These are phyloP conservation scores for Phytophthora fragariae DNA, from an alignment of 352 stramenopile genomes.

Conservation along the genomic window DNA sequence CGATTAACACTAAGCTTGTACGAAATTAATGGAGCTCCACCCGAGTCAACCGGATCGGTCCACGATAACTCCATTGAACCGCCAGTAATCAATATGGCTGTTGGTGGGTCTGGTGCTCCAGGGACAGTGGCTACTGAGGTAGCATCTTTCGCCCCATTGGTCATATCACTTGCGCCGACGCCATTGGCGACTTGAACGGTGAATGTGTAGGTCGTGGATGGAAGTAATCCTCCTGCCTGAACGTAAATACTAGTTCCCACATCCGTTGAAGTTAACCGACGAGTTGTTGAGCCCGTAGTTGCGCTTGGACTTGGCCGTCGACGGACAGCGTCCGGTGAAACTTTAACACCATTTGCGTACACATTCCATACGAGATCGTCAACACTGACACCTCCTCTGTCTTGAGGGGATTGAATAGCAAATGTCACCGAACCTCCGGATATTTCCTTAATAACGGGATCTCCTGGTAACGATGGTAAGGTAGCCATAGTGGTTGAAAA, in stretches of 20 bases:
- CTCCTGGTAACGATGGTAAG: constrained; percentile 35
- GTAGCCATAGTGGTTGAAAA: constrained; percentile 45
- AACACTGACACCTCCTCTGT: constrained; percentile 51
- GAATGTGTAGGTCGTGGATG: constrained; percentile 53
- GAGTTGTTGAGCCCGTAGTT: not conserved
- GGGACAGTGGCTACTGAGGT: constrained; percentile 41
- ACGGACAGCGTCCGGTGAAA: constrained; percentile 31
- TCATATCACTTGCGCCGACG: constrained; percentile 39
- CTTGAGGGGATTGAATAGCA: constrained; percentile 37
- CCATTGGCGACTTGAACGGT: constrained; percentile 45
- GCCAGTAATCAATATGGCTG: constrained; percentile 35
- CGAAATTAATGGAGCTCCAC: constrained; percentile 52
- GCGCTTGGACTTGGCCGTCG: not conserved
- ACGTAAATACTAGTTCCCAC: constrained; percentile 28
- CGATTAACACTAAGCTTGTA: constrained; percentile 45
- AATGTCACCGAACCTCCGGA: constrained; percentile 56
- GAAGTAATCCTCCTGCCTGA: constrained; percentile 55
- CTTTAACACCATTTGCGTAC: constrained; percentile 48
- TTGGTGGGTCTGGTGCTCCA: constrained; percentile 38
- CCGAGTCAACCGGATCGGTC: constrained; percentile 59
- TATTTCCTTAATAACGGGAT: constrained; percentile 31
- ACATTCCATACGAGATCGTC: constrained; percentile 47
- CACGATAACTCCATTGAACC: constrained; percentile 52
- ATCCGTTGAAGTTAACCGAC: constrained; percentile 8
- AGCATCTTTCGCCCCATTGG: not conserved